Base-by-base conservation (phyloP, 176 grass and related monocot species). In the Eleusine indica region DNA sequence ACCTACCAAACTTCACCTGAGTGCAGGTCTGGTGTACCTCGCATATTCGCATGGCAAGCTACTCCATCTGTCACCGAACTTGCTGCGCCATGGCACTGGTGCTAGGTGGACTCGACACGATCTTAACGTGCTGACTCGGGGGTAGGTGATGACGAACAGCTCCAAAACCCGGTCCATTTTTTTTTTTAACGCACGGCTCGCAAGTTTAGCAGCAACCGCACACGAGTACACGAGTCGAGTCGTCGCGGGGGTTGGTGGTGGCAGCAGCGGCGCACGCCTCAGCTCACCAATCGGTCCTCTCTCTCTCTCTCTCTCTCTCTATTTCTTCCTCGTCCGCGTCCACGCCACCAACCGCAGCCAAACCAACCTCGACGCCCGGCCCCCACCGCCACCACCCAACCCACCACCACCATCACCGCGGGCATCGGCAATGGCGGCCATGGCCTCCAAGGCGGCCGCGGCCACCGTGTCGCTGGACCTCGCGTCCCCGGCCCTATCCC, bases 261-360 rank as follows among this genome's bases (percentile, higher is more conserved):
- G 80, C 66, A 9, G 9, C 64, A 2, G 52, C 72, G 53, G 19
- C 75, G 54, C 29, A 8, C 37, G 11, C 68, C 48, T 51, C 39
- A 13, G 4, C 48, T 9, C 67, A 42, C 48, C 25, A 25, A 25
- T 25, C 64, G 9, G 29, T 18, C 32, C 32, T 18, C 39, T 32
- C 7, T 7, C 25, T 25, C 39, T 32, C 7, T 7, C 54, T 5
- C 72, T 3, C 16, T 7, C 22, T 4, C 42, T 28, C 75, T 89
- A 89, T 89, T 89, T 90, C 79, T 82, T 43, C 62, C 73, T 66
- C 58, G 10, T 2, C 19, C 7, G 2, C 22, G 40, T 15, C 64
- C 76, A 43, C 65, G 44, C 71, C 78, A 85, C 82, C 87, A 84
- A 88, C 76, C 84, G n/a, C 76, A 81, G 3, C 30, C 43, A 41